A percentile compares a stretch with the other conserved stretches of the same genome.
Evolutionary conservation across 1,284 basidiomycete species (phyloP).

Genomic region (Apiotrichum sp.): DNA sequence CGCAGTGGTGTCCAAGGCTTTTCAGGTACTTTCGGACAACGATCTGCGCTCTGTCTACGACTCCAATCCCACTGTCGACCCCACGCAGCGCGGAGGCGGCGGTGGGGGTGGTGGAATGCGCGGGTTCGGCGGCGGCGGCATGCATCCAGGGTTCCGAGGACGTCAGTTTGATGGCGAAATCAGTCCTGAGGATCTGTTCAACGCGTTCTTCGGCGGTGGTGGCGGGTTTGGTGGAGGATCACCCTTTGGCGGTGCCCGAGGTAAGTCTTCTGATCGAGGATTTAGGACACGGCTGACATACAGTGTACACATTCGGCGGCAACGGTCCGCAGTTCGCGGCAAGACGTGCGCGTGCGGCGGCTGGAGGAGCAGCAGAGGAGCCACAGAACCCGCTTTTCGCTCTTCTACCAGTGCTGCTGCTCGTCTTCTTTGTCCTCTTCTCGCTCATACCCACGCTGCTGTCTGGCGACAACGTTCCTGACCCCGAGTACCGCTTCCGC

Average conservation of each 20-base stretch:
- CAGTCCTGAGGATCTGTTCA: slow-evolving; percentile 93
- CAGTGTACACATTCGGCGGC: slow-evolving; percentile 49
- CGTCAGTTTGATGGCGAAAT: slow-evolving; percentile 70
- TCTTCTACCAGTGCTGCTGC: slow-evolving; percentile 75
- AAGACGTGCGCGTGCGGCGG: slow-evolving; percentile 14
- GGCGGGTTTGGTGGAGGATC: slow-evolving; percentile 52
- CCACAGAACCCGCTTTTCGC: slow-evolving; percentile 68
- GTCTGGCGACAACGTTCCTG: slow-evolving; percentile 59
- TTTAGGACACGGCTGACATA: slow-evolving; percentile 1
- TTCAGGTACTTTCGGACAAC: slow-evolving; percentile 86
- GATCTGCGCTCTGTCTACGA: slow-evolving; percentile 90
- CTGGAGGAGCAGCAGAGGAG: slow-evolving; percentile 41
- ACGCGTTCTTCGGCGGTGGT: slow-evolving; percentile 92
- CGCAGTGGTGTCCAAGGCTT: slow-evolving; percentile 95
- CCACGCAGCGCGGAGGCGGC: slow-evolving; percentile 67
- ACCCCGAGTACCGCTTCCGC: slow-evolving; percentile 74
- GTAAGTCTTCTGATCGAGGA: slow-evolving; percentile 13
- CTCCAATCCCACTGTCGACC: slow-evolving; percentile 74
- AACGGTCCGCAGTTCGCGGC: slow-evolving; percentile 49
- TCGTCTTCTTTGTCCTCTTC: slow-evolving; percentile 77
- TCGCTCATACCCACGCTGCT: slow-evolving; percentile 74
- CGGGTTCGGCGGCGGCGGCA: slow-evolving; percentile 36
- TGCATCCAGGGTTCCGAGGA: slow-evolving; percentile 50
- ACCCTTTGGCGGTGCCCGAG: slow-evolving; percentile 53
- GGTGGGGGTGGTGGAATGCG: slow-evolving; percentile 46